Base-by-base conservation (phyloP, 1,284 basidiomycete species). In the Fistulinella cinereoalba region DNA sequence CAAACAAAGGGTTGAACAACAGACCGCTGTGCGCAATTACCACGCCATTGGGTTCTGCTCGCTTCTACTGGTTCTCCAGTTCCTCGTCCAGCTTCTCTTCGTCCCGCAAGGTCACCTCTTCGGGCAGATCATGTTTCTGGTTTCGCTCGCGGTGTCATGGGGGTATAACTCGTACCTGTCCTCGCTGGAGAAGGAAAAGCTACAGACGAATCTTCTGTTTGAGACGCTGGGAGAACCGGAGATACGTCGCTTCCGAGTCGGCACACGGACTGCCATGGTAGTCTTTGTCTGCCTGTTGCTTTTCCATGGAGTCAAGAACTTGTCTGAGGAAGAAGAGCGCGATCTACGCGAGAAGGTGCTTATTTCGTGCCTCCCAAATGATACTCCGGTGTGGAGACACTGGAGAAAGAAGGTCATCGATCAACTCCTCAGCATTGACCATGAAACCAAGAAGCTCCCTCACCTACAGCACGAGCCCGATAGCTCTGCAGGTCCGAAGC, bases 41-140 rank as follows among this genome's bases (percentile, higher is more conserved):
- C n/a, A 34, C n/a, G n/a, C 11, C n/a, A 55, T 57, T 10, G 53
- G 58, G 1, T 2, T 52, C 6, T 56, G 51, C 12, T 55, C 53
- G 9, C 33, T 59, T 8, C 45, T 61, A 2, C 44, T 61, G 9
- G 21, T 53, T 8, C 15, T 48, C 9, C 64, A 64, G 21, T 60
- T 62, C 43, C 33, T 65, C 15, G 15, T 52, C 22, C 62, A 65
- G 15, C 53, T 64, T 18, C 47, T 65, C 37, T 44, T 65, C n/a
- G 53, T 65, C 28, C 62, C 64, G 1, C 58, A 64, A 41, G 58
- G 52, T 3, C 15, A 52, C 12, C 56, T 62, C 2, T 61, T 65
- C n/a, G 62, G 62, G 5, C 64, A 66, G 40, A 44, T 54, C 27
- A 58, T 65, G 56, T 65, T 65, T 47, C 38, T 65, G 9, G 12